Evolutionary conservation across 768 basidiomycete species (phyloP).

Genomic region (Cystobasidium ongulense): DNA sequence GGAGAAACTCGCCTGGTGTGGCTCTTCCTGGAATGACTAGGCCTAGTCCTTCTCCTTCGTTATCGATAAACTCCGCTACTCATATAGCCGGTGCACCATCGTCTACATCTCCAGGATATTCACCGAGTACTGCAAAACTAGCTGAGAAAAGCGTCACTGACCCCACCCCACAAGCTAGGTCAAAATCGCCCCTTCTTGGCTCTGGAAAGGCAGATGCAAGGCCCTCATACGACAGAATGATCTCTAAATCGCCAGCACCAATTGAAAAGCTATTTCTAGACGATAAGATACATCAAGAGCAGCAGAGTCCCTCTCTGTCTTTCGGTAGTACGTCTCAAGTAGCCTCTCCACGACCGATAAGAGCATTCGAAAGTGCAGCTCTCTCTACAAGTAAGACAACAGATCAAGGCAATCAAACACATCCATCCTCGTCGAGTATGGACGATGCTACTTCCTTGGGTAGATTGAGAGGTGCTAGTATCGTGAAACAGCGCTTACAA

Average conservation of each 20-base stretch:
- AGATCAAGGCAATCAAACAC: neutral
- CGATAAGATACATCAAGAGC: neutral
- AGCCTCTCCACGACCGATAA: neutral
- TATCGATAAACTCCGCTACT: neutral
- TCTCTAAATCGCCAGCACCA: neutral
- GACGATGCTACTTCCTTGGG: constrained; percentile 21
- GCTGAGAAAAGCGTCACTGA: neutral
- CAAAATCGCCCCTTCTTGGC: neutral
- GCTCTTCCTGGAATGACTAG: constrained; percentile 14
- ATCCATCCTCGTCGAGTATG: neutral
- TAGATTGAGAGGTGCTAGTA: constrained; percentile 11
- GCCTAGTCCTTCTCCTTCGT: neutral
- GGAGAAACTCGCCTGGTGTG: neutral
- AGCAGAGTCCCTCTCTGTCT: neutral
- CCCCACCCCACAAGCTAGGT: neutral
- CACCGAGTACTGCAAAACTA: neutral
- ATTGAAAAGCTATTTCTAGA: neutral
- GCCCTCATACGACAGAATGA: neutral
- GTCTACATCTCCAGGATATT: neutral
- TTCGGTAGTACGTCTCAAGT: neutral
- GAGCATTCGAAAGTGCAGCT: neutral
- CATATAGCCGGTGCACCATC: too few relatives aligned
- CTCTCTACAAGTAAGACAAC: neutral
- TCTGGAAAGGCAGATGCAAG: neutral
- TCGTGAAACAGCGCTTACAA: constrained; percentile 30